These are phyloP conservation scores for Colletotrichum eremochloae DNA, from an alignment of 2,329 filamentous ascomycete genomes.

Conservation along the genomic window DNA sequence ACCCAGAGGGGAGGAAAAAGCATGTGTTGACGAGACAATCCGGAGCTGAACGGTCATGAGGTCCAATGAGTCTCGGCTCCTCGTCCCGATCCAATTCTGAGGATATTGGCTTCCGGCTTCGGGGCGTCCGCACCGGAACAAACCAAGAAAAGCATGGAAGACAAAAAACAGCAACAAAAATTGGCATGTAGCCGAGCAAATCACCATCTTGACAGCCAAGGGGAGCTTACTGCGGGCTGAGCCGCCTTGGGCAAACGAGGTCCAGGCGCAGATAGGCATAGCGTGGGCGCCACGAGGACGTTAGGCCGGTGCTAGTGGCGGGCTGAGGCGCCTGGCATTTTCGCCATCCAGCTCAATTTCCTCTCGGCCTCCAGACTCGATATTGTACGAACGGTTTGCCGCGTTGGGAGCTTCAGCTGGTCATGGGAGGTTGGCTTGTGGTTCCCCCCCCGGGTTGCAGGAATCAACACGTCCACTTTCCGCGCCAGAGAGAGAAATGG, in stretches of 20 bases:
- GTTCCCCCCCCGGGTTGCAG: not conserved
- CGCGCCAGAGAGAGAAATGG: not conserved
- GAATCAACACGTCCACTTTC: not conserved
- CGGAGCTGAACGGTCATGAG: not conserved
- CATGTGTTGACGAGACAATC: not conserved
- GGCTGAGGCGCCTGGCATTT: not conserved
- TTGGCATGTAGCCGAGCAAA: not conserved
- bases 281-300: constrained; percentile 3
- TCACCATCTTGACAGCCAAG: no score
- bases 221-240: not conserved
- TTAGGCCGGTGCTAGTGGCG: not conserved
- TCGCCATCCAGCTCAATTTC: not conserved
- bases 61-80: not conserved
- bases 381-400: not conserved
- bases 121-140: not conserved
- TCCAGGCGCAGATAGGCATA: not conserved
- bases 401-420: not conserved
- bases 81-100: no score
- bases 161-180: no score
- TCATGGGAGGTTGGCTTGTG: not conserved
- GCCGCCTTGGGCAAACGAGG: not conserved
- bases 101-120: not conserved
- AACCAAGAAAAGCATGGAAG: not conserved
- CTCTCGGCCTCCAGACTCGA: not conserved
- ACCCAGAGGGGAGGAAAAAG: no score